Conservation (phyloP, 202 grass and related monocot genomes). For the Musa balbisiana region DNA sequence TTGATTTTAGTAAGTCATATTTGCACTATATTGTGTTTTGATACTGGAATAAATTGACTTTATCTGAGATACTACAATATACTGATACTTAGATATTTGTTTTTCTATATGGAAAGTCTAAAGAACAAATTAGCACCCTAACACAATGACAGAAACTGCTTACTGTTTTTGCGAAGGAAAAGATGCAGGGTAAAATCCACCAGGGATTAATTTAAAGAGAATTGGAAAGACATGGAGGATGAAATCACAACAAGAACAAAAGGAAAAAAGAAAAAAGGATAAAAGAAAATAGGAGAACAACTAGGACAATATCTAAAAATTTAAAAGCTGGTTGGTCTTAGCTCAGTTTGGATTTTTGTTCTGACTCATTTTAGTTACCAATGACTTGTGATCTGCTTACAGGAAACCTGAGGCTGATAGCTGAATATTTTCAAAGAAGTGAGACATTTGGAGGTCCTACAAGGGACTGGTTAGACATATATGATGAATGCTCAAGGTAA, state of each 20-base stretch:
- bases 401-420: conserved; percentile 84
- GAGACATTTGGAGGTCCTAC: conserved; percentile 68
- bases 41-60: neutral
- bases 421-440: conserved; percentile 92
- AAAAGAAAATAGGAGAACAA: neutral
- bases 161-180: no score
- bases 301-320: neutral
- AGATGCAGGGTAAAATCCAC: no score
- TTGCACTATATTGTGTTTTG: neutral
- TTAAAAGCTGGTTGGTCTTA: neutral
- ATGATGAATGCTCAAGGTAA: conserved; percentile 99
- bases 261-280: no score
- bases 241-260: no score
- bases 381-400: conserved; percentile 19
- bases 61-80: no score
- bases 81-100: no score
- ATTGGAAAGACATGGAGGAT: no score
- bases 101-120: no score
- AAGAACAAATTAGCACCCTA: no score
- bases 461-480: conserved; percentile 90
- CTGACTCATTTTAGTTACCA: neutral
- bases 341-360: neutral
- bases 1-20: conserved; percentile 83
- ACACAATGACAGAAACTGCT: no score
- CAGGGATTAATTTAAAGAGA: no score